Base-by-base conservation (phyloP, 1,284 basidiomycete species). In the Ceratobasidium sp. region DNA sequence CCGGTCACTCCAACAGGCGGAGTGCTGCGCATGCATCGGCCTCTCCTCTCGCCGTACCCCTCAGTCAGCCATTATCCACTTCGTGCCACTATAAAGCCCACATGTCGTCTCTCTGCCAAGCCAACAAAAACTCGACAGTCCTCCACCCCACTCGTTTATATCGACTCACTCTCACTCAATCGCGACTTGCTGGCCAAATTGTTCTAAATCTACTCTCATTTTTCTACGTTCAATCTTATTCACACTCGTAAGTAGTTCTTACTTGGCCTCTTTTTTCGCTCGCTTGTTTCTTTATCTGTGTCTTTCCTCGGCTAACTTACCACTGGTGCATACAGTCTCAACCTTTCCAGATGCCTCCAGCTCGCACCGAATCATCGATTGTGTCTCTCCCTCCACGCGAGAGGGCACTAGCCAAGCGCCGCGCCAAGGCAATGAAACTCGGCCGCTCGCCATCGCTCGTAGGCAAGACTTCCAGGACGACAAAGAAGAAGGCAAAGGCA, bases 321-420 rank as follows among this genome's bases (percentile, higher is more conserved):
- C 5, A 48, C n/a, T 44, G 46, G 4, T 66, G 33, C 33, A 2
- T 48, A 33, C 33, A 33, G 33, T 33, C 33, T 33, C 33, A 4
- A 33, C 33, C 20, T n/a, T 17, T 6, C 13, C 10, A 12, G 7
- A 66, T 66, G 64, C 64, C n/a, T 28, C n/a, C 42, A n/a, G n/a
- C 48, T 48, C 64, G 64, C 15, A 42, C 28, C 33, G 44, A 66
- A 10, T 46, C 64, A 4, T 20, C 64, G 15, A 26, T 48, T 17
- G 42, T 48, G 15, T 66, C 64, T 4, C 17, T 66, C n/a, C 64
- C 64, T 26, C 64, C 64, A 26, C 64, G 64, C 3, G 64, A 66
- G 64, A 28, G 15, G 42, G 28, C 9, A 15, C 17, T 66, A 13
- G 64, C 64, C 26, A 46, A 48, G 23, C 42, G 26, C n/a, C n/a